Evolutionary conservation across 1,139 yeast species (phyloP), one percentile per base, ranked within the genome.

Genomic region (Dujonia santamariae): DNA sequence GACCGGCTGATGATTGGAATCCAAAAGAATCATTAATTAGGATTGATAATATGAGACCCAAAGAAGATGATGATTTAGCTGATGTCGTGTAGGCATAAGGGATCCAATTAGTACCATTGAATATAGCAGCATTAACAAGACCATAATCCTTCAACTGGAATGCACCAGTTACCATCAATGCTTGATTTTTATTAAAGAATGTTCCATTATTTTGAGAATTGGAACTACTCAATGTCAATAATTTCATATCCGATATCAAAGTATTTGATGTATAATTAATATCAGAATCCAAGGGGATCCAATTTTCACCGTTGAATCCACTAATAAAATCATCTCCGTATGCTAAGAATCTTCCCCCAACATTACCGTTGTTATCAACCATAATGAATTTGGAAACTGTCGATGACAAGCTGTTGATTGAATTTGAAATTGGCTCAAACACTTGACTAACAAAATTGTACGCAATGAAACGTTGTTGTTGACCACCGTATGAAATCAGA

Each of bases 21-120:
- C 66, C 51, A 38, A 48, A 63, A 9, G 56, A 44, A 42, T 69
- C 75, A 39, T 65, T 54, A 3, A 67, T 51, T 37, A 68, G 54
- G 8, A 69, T 48, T 1, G 68, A 49, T 32, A 54, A 50, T 7
- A 69, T 48, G 1, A 41, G 41, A 9, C 75, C 75, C 7, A 65
- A 41, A 27, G 38, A 45, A 36, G 42, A 44, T 11, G 44, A 36
- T 6, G 42, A 39, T 9, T 46, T 32, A 11, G 50, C 40, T 4
- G 16, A 9, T 6, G 28, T 29, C 3, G 59, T 44, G 39, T 50
- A 69, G 11, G 80, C 61, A 43, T 78, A 79, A 6, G 97, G 97
- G 22, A 63, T 55, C 96, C 97, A 90, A 3, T 53, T 42, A 1
- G 68, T 49, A 3, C 94, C 92, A 52, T 86, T 80, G 59, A 61